Evolutionary conservation across 257 asterid species (phyloP).

Genomic region (Knoxia roxburghii): DNA sequence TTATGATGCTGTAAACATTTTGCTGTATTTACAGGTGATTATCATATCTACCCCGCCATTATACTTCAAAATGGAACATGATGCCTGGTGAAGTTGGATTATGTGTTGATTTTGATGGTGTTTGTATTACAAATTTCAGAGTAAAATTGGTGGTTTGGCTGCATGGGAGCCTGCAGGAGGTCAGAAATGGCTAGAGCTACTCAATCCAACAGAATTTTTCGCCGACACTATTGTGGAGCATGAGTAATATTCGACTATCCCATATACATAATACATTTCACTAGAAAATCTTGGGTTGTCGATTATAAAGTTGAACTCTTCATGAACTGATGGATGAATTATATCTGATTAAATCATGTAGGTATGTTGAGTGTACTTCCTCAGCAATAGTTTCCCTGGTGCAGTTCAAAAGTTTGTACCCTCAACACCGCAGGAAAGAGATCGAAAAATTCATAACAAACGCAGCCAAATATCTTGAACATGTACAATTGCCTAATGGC

Average conservation of each 20-base stretch:
- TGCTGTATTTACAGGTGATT: slow-evolving; percentile 65
- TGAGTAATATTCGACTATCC: slow-evolving; percentile 16
- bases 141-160: slow-evolving; percentile 82
- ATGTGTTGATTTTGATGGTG: no score
- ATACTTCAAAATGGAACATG: neutral
- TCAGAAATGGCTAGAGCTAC: slow-evolving; percentile 76
- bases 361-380: slow-evolving; percentile 33
- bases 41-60: neutral
- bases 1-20: slow-evolving; percentile 69
- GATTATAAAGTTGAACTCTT: neutral
- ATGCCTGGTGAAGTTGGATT: neutral
- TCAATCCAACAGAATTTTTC: slow-evolving; percentile 31
- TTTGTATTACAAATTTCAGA: slow-evolving; percentile 32
- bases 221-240: slow-evolving; percentile 26
- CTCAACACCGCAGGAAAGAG: slow-evolving; percentile 26
- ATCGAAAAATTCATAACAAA: slow-evolving; percentile 20
- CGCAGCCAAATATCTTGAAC: slow-evolving; percentile 19
- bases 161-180: slow-evolving; percentile 99
- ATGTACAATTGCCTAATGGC: slow-evolving; percentile 28
- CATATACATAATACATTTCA: neutral
- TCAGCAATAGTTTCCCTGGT: slow-evolving; percentile 28
- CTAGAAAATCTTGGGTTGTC: neutral
- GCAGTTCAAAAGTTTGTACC: slow-evolving; percentile 20
- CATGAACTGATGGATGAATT: neutral
- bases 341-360: neutral